Base-by-base conservation (phyloP, 805 yeast genomes). In the Metahyphopichia silvanorum region DNA sequence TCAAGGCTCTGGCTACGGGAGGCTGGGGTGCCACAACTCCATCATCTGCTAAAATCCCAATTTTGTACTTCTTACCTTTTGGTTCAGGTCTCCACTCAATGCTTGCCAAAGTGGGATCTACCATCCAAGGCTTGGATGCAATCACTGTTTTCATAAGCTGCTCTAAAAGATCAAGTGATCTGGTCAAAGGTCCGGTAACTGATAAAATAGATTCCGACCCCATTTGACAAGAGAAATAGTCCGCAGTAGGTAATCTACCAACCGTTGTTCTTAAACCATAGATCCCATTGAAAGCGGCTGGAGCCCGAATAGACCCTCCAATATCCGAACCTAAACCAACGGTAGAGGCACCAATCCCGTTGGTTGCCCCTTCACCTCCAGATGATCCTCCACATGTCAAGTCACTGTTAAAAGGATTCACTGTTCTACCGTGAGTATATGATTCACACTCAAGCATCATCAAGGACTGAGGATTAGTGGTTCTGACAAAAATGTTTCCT, bases 121-220 rank as follows among this genome's bases (percentile, higher is more conserved):
- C 14, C 7, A 35, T 48, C 84, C 83, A 79, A 6, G 82, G 83
- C 50, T 74, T 58, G 39, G 68, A 58, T 24, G 60, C 68, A 28
- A 57, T 45, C 25, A 77, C 52, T 5, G 69, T 54, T 44, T 70
- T 67, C 57, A 75, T 55, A 35, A 74, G 68, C 38, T 70, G 65
- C 31, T 66, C 64, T 18, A 79, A 63, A 16, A 47, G 66, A 67
- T 27, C 41, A 29, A 46, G 33, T 9, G 53, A 43, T 25, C 62
- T 39, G 6, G 61, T 43, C 42, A 39, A 69, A 64, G 50, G 74
- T 35, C 58, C 76, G 59, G 31, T 63, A 29, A 27, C 68, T 44
- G 40, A 46, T 8, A 42, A 32, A 16, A 50, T 40, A 11, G 47
- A 36, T 34, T 46, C 48, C 5, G 42, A 43, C 12, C 47, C 44